These are phyloP conservation scores for Candida maesae DNA, from an alignment of 805 yeast species.

Conservation along the genomic window DNA sequence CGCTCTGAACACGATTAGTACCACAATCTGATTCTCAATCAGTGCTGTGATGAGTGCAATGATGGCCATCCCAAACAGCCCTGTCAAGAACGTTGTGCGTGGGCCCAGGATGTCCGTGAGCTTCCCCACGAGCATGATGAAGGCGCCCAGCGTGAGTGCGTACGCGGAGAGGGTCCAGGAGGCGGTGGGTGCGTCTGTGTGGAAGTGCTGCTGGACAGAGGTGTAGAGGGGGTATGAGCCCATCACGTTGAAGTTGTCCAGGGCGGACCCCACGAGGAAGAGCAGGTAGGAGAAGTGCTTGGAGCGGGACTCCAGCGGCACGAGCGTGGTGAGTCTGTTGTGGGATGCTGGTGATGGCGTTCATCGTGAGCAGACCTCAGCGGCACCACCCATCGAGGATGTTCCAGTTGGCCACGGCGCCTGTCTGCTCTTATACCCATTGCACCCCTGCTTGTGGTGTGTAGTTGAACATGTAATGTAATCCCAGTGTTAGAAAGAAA, in stretches of 20 bases:
- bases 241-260: conserved; percentile 11
- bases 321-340: neutral
- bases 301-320: neutral
- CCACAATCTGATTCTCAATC: conserved; percentile 31
- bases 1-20: conserved; percentile 40
- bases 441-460: too few species aligned
- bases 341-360: neutral
- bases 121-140: conserved; percentile 39
- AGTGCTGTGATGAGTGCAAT: conserved; percentile 34
- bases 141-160: conserved; percentile 40
- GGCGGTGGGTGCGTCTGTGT: conserved; percentile 26
- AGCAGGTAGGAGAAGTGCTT: conserved; percentile 3
- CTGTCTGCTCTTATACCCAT: too few species aligned
- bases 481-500: too few species aligned
- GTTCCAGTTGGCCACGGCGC: too few species aligned
- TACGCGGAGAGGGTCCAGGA: conserved; percentile 42
- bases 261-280: conserved; percentile 1
- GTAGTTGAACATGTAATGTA: too few species aligned
- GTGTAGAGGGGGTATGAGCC: conserved; percentile 4
- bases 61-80: conserved; percentile 24
- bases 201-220: conserved; percentile 3
- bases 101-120: conserved; percentile 39
- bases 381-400: neutral
- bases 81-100: conserved; percentile 23
- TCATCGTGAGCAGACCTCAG: neutral